Evolutionary conservation across 2,329 filamentous ascomycete genomes (phyloP), one percentile per base, ranked within the genome.

Genomic region (Apiospora phragmitis): DNA sequence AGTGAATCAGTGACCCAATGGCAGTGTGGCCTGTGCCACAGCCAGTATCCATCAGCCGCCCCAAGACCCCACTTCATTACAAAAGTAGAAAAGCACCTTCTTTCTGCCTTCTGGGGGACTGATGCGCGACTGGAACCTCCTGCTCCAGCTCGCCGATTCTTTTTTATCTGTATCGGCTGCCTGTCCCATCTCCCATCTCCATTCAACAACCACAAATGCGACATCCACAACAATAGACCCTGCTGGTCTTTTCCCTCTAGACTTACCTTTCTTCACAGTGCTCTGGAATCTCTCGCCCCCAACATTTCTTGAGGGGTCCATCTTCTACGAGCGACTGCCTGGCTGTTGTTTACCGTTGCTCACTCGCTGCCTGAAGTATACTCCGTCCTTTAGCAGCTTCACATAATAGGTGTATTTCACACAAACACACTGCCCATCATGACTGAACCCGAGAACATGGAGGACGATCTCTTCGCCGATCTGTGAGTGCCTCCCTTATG

Each of bases 401-500:
- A 21, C 49, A 11, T 41, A 35, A 59, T 59, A 59, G 51, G 29
- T 21, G 18, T n/a, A n/a, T 62, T n/a, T n/a, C 32, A 38, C 9
- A 38, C 29, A 62, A n/a, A 21, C 21, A 38, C 55, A n/a, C 32
- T n/a, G 55, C 55, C 41, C 67, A 55, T 67, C 77, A 96, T 95
- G 93, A 90, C 93, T 66, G 94, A 96, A 78, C 86, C 88, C 69
- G 93, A 95, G 79, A 93, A 93, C 75, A 91, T 94, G 76, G 94
- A 97, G 76, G 95, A 97, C 79, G 94, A 97, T 87, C 93, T 97
- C 83, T 97, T 97, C 83, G 94, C 94, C 77, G 95, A 97, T 84
- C 89, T 97, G 94, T 97, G 86, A 84, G 94, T 88, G 70, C 38
- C 59, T 51, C 62, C 55, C 41, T 24, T 14, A 14, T 18, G 67